Conservation (phyloP, 805 yeast genomes). For the Grigorovia jiainica region DNA sequence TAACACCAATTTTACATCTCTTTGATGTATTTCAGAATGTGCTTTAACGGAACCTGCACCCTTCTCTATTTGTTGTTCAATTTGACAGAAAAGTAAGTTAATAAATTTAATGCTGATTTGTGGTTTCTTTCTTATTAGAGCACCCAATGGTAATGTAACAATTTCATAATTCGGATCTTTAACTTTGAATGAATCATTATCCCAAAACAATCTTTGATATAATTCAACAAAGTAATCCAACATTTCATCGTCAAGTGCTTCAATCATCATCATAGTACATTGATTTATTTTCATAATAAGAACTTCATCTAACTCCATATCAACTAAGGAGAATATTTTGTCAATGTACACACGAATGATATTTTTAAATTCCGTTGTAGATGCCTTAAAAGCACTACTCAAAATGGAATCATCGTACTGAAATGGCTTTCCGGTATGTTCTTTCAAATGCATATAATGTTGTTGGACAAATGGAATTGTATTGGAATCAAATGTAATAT, state of each 20-base stretch:
- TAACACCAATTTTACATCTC: conserved; percentile 71
- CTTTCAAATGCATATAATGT: conserved; percentile 46
- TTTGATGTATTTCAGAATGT: conserved; percentile 56
- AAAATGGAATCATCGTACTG: conserved; percentile 38
- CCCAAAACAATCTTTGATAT: conserved; percentile 34
- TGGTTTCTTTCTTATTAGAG: conserved; percentile 52
- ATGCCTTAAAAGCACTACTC: conserved; percentile 52
- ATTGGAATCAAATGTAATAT: conserved; percentile 32
- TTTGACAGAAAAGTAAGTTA: conserved; percentile 29
- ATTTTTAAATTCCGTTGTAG: conserved; percentile 60
- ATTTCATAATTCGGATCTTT: conserved; percentile 54
- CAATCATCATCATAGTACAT: conserved; percentile 40
- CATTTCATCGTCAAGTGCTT: conserved; percentile 50
- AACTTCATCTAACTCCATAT: conserved; percentile 35
- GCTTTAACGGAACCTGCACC: conserved; percentile 75
- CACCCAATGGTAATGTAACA: conserved; percentile 63
- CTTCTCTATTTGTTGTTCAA: conserved; percentile 57
- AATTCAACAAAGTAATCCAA: conserved; percentile 36
- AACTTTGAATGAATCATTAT: conserved; percentile 44
- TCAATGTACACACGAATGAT: conserved; percentile 48
- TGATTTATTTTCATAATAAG: conserved; percentile 33
- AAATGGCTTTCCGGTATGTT: conserved; percentile 24
- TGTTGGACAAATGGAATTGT: conserved; percentile 50
- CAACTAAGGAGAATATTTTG: conserved; percentile 54
- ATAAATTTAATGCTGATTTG: conserved; percentile 19